Evolutionary conservation across 2,329 filamentous ascomycete genomes (phyloP).

Genomic region (Penicillium sp.): DNA sequence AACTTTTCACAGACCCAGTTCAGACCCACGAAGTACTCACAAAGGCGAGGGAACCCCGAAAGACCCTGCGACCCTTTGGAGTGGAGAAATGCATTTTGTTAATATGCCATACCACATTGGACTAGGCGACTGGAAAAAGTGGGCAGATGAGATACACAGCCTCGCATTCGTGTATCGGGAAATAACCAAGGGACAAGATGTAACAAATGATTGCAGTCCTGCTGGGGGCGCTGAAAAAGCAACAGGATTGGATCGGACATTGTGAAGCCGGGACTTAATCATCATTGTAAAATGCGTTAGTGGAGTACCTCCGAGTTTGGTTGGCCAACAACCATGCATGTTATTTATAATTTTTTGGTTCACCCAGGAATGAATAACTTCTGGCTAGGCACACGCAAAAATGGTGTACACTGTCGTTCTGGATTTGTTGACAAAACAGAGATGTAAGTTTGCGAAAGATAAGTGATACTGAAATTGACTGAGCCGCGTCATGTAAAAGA

Average conservation of each 20-base stretch:
- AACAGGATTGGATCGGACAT: conserved; percentile 11
- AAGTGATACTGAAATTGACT: background rate
- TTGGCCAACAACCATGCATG: conserved; percentile 4
- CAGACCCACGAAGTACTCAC: background rate
- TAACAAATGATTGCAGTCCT: background rate
- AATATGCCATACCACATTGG: background rate
- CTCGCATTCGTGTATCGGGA: background rate
- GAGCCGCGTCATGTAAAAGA: conserved; percentile 1
- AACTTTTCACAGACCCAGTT: background rate
- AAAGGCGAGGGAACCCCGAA: background rate
- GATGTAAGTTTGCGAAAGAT: background rate
- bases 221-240: background rate
- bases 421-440: background rate
- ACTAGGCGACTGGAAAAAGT: background rate
- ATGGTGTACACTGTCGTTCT: background rate
- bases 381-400: background rate
- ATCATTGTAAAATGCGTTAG: conserved; percentile 2
- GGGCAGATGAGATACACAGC: background rate
- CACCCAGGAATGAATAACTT: conserved; percentile 1
- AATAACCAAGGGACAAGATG: background rate
- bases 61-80: conserved; percentile 1
- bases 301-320: background rate
- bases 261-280: conserved; percentile 8
- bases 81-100: conserved; percentile 1
- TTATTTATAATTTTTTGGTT: conserved; percentile 10